Evolutionary conservation across 2,329 filamentous ascomycete species (phyloP).

Genomic region (Fusarium musae): DNA sequence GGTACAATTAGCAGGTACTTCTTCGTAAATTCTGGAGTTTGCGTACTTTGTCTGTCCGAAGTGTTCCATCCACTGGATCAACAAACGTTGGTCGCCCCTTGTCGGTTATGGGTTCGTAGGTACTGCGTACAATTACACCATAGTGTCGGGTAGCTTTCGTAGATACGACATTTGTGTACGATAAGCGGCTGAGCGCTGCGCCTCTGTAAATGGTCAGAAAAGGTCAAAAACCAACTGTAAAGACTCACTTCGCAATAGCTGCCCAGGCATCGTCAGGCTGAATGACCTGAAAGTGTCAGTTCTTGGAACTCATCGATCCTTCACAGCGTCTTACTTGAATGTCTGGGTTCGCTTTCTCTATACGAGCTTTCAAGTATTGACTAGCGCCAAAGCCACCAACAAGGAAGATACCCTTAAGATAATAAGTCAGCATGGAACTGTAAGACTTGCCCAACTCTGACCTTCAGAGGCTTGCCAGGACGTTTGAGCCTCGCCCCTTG

Average conservation of each 20-base stretch:
- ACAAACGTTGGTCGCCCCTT: not conserved
- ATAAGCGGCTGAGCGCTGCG: not conserved
- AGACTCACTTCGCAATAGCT: not conserved
- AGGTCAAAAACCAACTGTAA: not conserved
- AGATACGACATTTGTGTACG: not conserved
- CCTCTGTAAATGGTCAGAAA: not conserved
- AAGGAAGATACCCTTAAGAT: not conserved
- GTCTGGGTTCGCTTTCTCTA: not conserved
- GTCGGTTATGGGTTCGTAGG: not conserved
- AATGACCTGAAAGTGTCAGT: not conserved
- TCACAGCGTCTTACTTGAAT: not conserved
- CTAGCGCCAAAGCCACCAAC: not conserved
- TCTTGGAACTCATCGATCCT: not conserved
- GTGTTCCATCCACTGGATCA: not conserved
- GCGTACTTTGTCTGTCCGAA: not conserved
- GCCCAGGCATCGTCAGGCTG: not conserved
- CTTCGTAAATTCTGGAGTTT: not conserved
- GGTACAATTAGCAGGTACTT: not conserved
- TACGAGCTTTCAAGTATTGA: not conserved
- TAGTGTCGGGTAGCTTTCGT: not conserved
- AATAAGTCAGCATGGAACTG: not conserved
- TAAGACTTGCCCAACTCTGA: not conserved
- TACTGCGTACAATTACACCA: not conserved
- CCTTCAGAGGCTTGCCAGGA: not conserved
- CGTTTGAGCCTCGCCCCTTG: not conserved